phyloP scores from a whole-genome alignment of 2,329 filamentous ascomycete genomes.

The Clonostachys sp. region DNA sequence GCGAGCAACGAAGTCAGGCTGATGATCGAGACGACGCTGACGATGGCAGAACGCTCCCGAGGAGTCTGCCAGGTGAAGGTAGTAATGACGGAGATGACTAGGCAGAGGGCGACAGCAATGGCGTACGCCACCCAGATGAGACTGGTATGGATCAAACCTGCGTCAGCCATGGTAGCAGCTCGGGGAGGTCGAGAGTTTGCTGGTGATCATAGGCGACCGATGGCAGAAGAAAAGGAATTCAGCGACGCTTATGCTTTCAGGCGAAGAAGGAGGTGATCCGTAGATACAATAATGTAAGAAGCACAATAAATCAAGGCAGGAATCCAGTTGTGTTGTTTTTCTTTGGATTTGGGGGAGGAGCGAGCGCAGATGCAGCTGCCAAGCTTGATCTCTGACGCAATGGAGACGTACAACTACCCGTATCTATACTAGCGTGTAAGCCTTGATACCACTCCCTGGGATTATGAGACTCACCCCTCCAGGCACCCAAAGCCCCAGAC shows the following conservation, averaged over 20 bases:
- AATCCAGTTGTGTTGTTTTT: neutral
- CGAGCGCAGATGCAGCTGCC: neutral
- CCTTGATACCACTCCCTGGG: too few relatives aligned
- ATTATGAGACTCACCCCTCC: too few relatives aligned
- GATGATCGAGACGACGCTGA: slow-evolving; percentile 81
- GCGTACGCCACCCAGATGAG: slow-evolving; percentile 95
- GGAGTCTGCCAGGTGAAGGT: slow-evolving; percentile 90
- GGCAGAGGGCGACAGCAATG: slow-evolving; percentile 71
- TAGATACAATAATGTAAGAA: neutral
- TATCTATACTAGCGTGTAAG: too few relatives aligned
- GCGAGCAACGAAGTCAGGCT: slow-evolving; percentile 84
- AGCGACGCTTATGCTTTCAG: neutral
- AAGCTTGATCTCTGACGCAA: too few relatives aligned
- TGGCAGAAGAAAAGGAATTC: too few relatives aligned
- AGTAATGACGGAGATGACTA: slow-evolving; percentile 76
- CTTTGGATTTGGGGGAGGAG: neutral
- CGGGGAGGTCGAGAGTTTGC: neutral
- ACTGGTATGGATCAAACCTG: slow-evolving; percentile 73
- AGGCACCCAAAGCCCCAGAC: too few relatives aligned
- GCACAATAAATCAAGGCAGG: neutral
- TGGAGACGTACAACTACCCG: too few relatives aligned
- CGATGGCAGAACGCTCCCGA: slow-evolving; percentile 75
- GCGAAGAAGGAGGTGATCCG: neutral
- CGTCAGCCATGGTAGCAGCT: slow-evolving; percentile 28
- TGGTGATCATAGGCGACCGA: neutral